Conservation (phyloP, 2,329 filamentous ascomycete species). For the Beauveria sp. region DNA sequence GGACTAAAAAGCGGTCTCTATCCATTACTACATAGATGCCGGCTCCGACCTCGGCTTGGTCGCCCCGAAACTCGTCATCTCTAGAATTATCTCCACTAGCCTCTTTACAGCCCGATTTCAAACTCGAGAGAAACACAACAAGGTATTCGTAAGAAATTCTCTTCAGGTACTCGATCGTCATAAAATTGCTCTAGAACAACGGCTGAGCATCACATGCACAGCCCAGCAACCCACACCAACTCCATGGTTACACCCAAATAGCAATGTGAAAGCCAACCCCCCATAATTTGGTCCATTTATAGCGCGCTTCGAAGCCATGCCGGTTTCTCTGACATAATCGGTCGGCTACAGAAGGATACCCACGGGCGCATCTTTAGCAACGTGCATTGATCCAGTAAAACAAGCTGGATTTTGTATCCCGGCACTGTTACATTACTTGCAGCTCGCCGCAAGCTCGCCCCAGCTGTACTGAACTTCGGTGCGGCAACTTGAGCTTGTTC, state of each 20-base stretch:
- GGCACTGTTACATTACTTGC: not conserved
- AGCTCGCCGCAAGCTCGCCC: not conserved
- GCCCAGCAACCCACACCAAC: not conserved
- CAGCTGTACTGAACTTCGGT: not conserved
- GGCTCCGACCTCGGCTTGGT: slow-evolving; percentile 9
- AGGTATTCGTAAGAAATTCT: not conserved
- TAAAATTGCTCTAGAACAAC: not conserved
- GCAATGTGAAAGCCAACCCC: not conserved
- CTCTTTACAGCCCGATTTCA: not conserved
- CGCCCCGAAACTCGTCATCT: not conserved
- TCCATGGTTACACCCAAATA: too few species aligned
- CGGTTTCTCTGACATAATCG: slow-evolving; percentile 8
- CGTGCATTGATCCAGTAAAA: not conserved
- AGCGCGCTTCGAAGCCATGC: not conserved
- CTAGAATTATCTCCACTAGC: not conserved
- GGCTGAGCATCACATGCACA: slow-evolving; percentile 4
- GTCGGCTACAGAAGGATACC: slow-evolving; percentile 10
- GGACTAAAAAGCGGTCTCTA: slow-evolving; percentile 1
- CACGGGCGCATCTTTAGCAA: not conserved
- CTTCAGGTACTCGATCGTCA: not conserved
- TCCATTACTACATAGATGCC: not conserved
- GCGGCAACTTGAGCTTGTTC: not conserved
- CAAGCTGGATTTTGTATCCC: not conserved
- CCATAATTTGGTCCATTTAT: slow-evolving; percentile 1
- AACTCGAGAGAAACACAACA: not conserved